These are phyloP conservation scores for Aspergillus ochraceus DNA, from an alignment of 2,329 filamentous ascomycete genomes.

Conservation along the genomic window DNA sequence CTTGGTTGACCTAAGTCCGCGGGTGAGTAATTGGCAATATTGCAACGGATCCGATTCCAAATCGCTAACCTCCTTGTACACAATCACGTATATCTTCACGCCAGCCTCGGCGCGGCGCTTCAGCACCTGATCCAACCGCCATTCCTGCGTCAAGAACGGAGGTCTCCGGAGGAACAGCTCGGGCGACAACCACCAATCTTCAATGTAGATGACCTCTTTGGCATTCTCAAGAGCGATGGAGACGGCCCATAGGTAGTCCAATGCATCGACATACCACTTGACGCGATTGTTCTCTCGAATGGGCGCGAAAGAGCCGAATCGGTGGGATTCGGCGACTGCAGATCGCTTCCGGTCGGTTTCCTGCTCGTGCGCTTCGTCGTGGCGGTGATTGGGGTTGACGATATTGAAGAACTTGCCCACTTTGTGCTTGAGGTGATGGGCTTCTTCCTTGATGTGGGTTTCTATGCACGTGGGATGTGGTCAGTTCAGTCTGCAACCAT, in stretches of 20 bases:
- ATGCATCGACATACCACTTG: conserved; percentile 97
- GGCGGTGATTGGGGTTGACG: conserved; percentile 84
- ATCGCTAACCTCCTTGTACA: conserved; percentile 74
- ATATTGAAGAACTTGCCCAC: conserved; percentile 65
- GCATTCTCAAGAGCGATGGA: conserved; percentile 86
- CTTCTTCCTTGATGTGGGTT: conserved; percentile 48
- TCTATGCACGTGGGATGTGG: conserved; percentile 22
- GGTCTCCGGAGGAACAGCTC: conserved; percentile 83
- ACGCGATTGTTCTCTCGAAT: conserved; percentile 79
- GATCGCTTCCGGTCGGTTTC: conserved; percentile 77
- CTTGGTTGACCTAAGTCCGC: conserved; percentile 58
- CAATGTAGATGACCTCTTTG: conserved; percentile 91
- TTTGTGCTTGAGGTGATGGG: conserved; percentile 61
- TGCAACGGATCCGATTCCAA: not conserved
- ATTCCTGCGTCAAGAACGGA: conserved; percentile 78
- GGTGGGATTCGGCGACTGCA: conserved; percentile 69
- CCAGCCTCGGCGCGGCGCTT: conserved; percentile 88
- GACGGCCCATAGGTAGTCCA: conserved; percentile 95
- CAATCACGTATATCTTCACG: conserved; percentile 89
- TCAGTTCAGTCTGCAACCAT: not conserved
- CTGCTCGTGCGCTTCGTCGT: conserved; percentile 90
- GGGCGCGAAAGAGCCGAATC: conserved; percentile 89
- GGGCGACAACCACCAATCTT: conserved; percentile 95
- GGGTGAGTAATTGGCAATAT: conserved; percentile 6
- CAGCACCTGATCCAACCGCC: conserved; percentile 79